Conservation (phyloP, 176 grass and related monocot species). For the Carex kokanica region DNA sequence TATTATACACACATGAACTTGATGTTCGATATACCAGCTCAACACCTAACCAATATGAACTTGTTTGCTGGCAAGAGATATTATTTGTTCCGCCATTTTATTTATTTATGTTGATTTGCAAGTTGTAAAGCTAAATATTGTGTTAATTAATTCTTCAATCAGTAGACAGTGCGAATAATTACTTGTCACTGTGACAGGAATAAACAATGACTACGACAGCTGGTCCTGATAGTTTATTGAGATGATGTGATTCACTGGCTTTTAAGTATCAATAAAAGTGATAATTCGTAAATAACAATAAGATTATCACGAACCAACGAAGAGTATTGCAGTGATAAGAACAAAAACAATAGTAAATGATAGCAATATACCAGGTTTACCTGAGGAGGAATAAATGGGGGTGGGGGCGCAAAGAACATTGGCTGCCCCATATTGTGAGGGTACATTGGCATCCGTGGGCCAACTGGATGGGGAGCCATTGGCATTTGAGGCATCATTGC, state of each 20-base stretch:
- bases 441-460: constrained; percentile 79
- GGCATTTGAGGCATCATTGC: constrained; percentile 69
- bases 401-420: constrained; percentile 85
- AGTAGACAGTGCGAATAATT: background rate
- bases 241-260: background rate
- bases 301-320: background rate
- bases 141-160: background rate
- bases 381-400: constrained; percentile 75
- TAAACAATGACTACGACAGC: background rate
- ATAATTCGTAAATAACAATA: background rate
- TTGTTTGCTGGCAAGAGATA: background rate
- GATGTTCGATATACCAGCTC: background rate
- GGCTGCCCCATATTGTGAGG: constrained; percentile 79
- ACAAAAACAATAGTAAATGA: background rate
- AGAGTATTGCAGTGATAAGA: background rate
- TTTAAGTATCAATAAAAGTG: background rate
- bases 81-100: background rate
- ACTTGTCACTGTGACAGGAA: background rate
- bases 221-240: background rate
- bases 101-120: background rate
- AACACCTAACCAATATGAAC: background rate
- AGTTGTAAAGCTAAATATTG: background rate
- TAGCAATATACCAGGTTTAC: constrained; percentile 27
- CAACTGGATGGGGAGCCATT: constrained; percentile 50
- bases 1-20: background rate